Base-by-base conservation (phyloP, 2,329 filamentous ascomycete species). In the Atkinsonella texensis region DNA sequence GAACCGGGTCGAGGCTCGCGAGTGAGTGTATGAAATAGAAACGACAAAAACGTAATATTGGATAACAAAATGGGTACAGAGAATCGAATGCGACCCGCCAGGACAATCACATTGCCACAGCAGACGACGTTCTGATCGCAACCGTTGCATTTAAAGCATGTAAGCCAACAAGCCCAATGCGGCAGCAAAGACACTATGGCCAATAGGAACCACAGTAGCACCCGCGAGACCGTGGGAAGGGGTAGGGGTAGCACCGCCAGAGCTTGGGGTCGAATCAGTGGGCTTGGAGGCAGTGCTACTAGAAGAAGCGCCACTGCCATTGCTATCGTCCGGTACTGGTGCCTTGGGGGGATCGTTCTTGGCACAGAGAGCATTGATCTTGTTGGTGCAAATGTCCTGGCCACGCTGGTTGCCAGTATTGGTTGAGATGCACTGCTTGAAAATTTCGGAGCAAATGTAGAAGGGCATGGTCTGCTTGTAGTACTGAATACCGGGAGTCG, bases 131-230 rank as follows among this genome's bases (percentile, higher is more conserved):
- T 48, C 20, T 46, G 51, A 49, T 46, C 31, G 7, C 42, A 23
- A 41, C 35, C 42, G 18, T n/a, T 41, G 40, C 41, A 41, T 49
- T 54, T 72, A 79, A 60, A 79, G 62, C 56, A 78, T 62, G 58
- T 74, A 75, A 56, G 76, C 77, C 55, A 80, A 64, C 44, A 79
- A 61, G 51, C 75, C 77, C 44, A 76, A 62, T 53, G 75, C 77
- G 41, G 73, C 69, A 35, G 70, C 73, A 7, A 73, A 74, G 20
- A 63, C 66, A 46, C 73, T 73, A 53, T 73, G 73, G 58, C 71
- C 65, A 13, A 54, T 62, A 32, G 67, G 65, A 42, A 71, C 75
- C 54, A 74, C 66, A 48, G 70, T 69, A 58, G 69, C 63, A 48
- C 64, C 68, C 47, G 69, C 70, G 23, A 68, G 57, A 51, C 49